phyloP scores from a whole-genome alignment of 2,329 filamentous ascomycete genomes.

The Remersonia thermophila region DNA sequence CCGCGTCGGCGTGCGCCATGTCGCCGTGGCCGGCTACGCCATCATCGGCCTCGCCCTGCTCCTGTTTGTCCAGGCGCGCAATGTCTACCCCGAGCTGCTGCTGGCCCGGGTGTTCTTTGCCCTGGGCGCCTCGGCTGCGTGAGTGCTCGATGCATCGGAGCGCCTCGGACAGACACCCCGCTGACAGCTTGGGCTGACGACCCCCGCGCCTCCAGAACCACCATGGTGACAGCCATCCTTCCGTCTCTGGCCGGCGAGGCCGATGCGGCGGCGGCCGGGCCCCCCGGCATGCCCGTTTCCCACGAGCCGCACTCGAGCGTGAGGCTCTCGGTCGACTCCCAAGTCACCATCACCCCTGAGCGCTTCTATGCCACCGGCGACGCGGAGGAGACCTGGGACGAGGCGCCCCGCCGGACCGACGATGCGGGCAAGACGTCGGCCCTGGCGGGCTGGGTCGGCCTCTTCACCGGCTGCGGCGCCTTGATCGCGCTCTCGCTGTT shows the following conservation, averaged over 20 bases:
- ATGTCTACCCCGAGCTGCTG: slow-evolving; percentile 81
- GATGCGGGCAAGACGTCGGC: slow-evolving; percentile 36
- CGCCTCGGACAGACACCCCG: not conserved
- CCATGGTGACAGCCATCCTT: slow-evolving; percentile 94
- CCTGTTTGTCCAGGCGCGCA: slow-evolving; percentile 71
- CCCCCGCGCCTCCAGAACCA: slow-evolving; percentile 43
- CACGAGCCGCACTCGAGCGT: slow-evolving; percentile 42
- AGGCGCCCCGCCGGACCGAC: slow-evolving; percentile 10
- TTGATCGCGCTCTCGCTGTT: slow-evolving; percentile 73
- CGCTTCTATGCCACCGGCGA: slow-evolving; percentile 28
- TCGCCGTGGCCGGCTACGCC: slow-evolving; percentile 65
- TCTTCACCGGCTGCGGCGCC: slow-evolving; percentile 87
- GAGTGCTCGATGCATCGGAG: slow-evolving; percentile 19
- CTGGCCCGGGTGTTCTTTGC: slow-evolving; percentile 80
- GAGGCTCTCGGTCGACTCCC: slow-evolving; percentile 57
- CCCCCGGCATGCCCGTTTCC: slow-evolving; percentile 23
- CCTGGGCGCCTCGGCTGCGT: slow-evolving; percentile 80
- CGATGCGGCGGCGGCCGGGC: slow-evolving; percentile 16
- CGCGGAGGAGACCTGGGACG: not conserved
- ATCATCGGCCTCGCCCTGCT: slow-evolving; percentile 69
- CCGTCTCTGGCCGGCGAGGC: slow-evolving; percentile 53
- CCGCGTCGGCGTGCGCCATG: slow-evolving; percentile 60
- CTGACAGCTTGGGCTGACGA: not conserved
- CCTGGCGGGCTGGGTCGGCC: slow-evolving; percentile 78
- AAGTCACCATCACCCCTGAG: slow-evolving; percentile 62